Conservation (phyloP, 306 rosid genomes). For the Pterocarpus santalinus region DNA sequence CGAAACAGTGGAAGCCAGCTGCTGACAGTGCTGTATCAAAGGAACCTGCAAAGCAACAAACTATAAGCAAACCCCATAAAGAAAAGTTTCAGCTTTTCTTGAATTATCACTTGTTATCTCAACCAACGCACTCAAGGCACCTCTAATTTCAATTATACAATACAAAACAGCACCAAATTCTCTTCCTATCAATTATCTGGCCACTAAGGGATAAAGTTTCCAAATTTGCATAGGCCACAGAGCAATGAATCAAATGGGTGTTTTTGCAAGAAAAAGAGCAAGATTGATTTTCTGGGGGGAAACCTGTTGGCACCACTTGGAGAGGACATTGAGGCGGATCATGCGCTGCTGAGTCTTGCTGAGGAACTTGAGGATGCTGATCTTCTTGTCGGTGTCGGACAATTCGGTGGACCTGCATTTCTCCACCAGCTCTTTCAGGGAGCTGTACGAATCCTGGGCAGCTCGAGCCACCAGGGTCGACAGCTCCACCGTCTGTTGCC, state of each 20-base stretch:
- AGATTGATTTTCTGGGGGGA: neutral
- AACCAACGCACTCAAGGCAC: neutral
- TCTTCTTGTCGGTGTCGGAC: slow-evolving; percentile 87
- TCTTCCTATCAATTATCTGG: neutral
- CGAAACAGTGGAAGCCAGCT: slow-evolving; percentile 86
- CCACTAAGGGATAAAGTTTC: neutral
- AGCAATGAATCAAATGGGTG: neutral
- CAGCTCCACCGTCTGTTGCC: slow-evolving; percentile 95
- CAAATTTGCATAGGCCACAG: neutral
- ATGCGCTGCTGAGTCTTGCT: slow-evolving; percentile 95
- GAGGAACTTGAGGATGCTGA: slow-evolving; percentile 81
- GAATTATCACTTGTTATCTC: neutral
- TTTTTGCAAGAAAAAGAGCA: neutral
- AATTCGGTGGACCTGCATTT: slow-evolving; percentile 75
- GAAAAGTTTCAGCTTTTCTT: neutral
- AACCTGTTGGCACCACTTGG: slow-evolving; percentile 98
- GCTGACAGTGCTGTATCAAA: slow-evolving; percentile 91
- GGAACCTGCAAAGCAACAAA: slow-evolving; percentile 77
- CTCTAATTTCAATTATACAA: neutral
- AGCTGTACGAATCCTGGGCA: slow-evolving; percentile 81
- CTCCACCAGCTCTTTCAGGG: slow-evolving; percentile 85
- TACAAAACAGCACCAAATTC: neutral
- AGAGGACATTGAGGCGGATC: slow-evolving; percentile 93
- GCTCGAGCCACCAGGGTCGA: slow-evolving; percentile 81
- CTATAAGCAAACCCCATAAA: neutral